Evolutionary conservation across 2,329 filamentous ascomycete genomes (phyloP).

Genomic region (Verticillium zaregamsianum): DNA sequence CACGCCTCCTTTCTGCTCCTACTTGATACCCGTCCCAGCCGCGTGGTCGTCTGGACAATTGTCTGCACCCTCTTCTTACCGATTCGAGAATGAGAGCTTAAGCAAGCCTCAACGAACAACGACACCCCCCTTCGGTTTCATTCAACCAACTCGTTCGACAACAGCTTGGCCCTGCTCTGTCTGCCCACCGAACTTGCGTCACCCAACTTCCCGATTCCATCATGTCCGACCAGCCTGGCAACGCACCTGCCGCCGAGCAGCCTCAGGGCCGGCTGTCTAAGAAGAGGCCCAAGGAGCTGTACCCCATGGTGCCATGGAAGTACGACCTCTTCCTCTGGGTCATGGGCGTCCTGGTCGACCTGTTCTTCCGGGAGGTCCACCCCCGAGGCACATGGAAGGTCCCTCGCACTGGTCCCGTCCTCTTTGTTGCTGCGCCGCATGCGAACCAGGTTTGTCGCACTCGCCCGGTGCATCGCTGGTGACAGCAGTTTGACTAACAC

Average conservation of each 20-base stretch:
- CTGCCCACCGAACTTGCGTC: not conserved
- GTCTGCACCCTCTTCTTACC: not conserved
- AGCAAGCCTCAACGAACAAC: not conserved
- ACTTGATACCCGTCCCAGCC: not conserved
- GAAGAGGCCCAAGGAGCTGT: slow-evolving; percentile 47
- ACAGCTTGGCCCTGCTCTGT: not conserved
- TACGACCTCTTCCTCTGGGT: slow-evolving; percentile 76
- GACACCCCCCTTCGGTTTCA: not conserved
- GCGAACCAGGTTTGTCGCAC: slow-evolving; percentile 74
- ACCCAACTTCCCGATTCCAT: not conserved
- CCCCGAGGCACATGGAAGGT: slow-evolving; percentile 94
- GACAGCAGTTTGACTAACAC: not conserved
- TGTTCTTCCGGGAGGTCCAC: slow-evolving; percentile 98
- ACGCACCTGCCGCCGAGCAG: slow-evolving; percentile 11
- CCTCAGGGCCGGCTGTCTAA: slow-evolving; percentile 20
- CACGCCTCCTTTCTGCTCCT: not conserved
- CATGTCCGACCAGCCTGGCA: slow-evolving; percentile 7
- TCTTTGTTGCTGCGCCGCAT: slow-evolving; percentile 95
- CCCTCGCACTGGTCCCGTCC: slow-evolving; percentile 79
- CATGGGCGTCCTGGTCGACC: slow-evolving; percentile 80
- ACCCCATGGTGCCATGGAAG: slow-evolving; percentile 64
- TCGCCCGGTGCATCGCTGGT: not conserved
- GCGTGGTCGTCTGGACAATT: not conserved
- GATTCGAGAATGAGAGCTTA: not conserved
- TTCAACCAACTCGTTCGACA: not conserved